phyloP scores from a whole-genome alignment of 345 rosid genomes.

The Corchorus capsularis region DNA sequence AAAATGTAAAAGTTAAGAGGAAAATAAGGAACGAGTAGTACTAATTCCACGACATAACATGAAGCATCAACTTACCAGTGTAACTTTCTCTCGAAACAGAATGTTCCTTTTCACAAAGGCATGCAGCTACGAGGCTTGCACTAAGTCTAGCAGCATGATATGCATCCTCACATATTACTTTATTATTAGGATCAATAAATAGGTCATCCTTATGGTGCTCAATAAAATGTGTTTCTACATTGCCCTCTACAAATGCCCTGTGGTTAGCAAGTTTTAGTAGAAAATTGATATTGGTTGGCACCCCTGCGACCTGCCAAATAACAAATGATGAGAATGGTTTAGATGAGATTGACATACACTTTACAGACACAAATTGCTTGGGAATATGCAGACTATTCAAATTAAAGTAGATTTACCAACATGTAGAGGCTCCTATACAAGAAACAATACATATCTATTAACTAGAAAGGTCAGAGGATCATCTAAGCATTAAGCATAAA shows the following conservation, averaged over 20 bases:
- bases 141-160: conserved; percentile 48
- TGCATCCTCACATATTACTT: conserved; percentile 47
- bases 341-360: neutral
- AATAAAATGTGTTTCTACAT: conserved; percentile 94
- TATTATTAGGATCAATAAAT: conserved; percentile 60
- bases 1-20: conserved; percentile 24
- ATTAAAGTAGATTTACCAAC: neutral
- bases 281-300: conserved; percentile 88
- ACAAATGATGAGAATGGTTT: conserved; percentile 19
- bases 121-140: conserved; percentile 73
- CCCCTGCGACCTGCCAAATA: conserved; percentile 82
- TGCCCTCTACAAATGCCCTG: conserved; percentile 68
- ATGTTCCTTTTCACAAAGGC: conserved; percentile 62
- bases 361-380: neutral
- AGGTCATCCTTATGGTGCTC: conserved; percentile 76
- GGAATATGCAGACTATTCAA: conserved; percentile 8
- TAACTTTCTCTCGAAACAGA: conserved; percentile 41
- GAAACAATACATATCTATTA: neutral
- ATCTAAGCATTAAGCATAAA: conserved; percentile 15
- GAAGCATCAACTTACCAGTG: conserved; percentile 51
- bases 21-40: conserved; percentile 7
- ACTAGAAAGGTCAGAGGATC: neutral
- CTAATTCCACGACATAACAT: conserved; percentile 20
- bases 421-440: neutral
- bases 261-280: conserved; percentile 78